Conservation (phyloP, 2,329 filamentous ascomycete species). For the Xylariaceae sp. region DNA sequence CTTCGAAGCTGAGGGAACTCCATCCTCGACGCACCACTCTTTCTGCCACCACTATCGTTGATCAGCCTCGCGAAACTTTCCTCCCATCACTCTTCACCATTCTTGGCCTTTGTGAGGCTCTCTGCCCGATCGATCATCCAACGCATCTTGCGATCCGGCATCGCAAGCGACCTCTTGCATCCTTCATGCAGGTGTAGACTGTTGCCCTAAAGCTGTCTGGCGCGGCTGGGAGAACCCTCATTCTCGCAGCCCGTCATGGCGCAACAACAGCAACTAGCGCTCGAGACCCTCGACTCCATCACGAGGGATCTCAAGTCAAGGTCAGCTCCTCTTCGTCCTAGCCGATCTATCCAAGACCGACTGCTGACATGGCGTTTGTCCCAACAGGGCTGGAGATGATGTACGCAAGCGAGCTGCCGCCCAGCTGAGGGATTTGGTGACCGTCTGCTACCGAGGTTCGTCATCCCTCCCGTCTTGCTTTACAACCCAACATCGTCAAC, state of each 20-base stretch:
- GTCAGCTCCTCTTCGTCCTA: conserved; percentile 41
- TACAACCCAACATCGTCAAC: background rate
- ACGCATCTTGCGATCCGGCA: conserved; percentile 30
- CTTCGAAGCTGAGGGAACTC: background rate
- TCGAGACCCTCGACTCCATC: conserved; percentile 61
- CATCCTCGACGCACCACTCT: background rate
- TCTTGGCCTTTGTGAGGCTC: background rate
- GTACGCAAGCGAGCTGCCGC: conserved; percentile 58
- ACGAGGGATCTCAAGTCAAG: conserved; percentile 62
- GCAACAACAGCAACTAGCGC: conserved; percentile 57
- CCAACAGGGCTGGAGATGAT: conserved; percentile 52
- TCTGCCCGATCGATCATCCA: background rate
- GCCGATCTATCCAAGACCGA: background rate
- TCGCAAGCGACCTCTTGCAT: conserved; percentile 28
- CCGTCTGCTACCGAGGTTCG: conserved; percentile 61
- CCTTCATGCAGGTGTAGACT: conserved; percentile 35
- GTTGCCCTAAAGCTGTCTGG: conserved; percentile 40
- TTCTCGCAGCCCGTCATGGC: conserved; percentile 41
- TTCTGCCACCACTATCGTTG: background rate
- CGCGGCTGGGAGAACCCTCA: conserved; percentile 33
- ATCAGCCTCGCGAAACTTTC: background rate
- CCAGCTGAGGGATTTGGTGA: conserved; percentile 62
- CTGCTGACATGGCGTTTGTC: conserved; percentile 10
- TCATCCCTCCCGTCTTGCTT: background rate
- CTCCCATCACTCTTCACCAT: background rate